Percentiles rank a stretch among this genome's conserved stretches.
Evolutionary conservation across 768 basidiomycete species (phyloP).

Genomic region (Tulasnella sp.): DNA sequence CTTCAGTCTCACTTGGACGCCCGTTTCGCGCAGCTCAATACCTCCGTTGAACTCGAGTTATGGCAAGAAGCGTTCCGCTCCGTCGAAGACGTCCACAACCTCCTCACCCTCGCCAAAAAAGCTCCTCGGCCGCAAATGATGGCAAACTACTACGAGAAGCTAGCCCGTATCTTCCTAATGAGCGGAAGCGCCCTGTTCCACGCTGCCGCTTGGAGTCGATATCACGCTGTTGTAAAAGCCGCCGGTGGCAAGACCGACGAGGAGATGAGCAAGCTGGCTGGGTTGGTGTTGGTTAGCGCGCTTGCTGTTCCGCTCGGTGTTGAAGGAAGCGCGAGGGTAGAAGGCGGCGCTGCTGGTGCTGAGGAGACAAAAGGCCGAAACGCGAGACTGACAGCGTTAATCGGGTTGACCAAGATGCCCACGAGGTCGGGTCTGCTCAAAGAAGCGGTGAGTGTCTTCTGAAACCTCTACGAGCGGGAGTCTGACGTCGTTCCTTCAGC

Average conservation of each 20-base stretch:
- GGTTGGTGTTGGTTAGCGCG: slow-evolving; percentile 87
- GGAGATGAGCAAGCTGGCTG: slow-evolving; percentile 74
- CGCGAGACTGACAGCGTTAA: slow-evolving; percentile 74
- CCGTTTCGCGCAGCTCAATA: slow-evolving; percentile 93
- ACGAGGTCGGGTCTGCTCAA: slow-evolving; percentile 80
- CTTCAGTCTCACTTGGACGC: slow-evolving; percentile 95
- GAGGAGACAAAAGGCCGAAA: slow-evolving; percentile 62
- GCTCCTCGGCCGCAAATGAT: slow-evolving; percentile 92
- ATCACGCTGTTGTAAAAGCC: slow-evolving; percentile 66
- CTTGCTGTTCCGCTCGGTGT: slow-evolving; percentile 85
- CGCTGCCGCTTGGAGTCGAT: slow-evolving; percentile 91
- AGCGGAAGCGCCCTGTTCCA: slow-evolving; percentile 93
- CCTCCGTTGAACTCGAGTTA: slow-evolving; percentile 94
- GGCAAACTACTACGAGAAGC: slow-evolving; percentile 98
- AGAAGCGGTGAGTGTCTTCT: slow-evolving; percentile 65
- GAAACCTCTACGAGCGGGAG: not conserved
- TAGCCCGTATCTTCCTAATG: slow-evolving; percentile 94
- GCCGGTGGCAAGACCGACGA: slow-evolving; percentile 74
- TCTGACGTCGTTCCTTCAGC: slow-evolving; percentile 44
- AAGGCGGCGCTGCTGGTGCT: slow-evolving; percentile 42
- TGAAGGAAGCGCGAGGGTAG: slow-evolving; percentile 38
- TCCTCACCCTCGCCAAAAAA: slow-evolving; percentile 90
- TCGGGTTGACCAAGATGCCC: slow-evolving; percentile 79
- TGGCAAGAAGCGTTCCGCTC: slow-evolving; percentile 99
- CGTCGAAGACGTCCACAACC: slow-evolving; percentile 95